Evolutionary conservation across 1,284 basidiomycete species (phyloP), one percentile per base, ranked within the genome.

Genomic region (Ustilago loliicola): DNA sequence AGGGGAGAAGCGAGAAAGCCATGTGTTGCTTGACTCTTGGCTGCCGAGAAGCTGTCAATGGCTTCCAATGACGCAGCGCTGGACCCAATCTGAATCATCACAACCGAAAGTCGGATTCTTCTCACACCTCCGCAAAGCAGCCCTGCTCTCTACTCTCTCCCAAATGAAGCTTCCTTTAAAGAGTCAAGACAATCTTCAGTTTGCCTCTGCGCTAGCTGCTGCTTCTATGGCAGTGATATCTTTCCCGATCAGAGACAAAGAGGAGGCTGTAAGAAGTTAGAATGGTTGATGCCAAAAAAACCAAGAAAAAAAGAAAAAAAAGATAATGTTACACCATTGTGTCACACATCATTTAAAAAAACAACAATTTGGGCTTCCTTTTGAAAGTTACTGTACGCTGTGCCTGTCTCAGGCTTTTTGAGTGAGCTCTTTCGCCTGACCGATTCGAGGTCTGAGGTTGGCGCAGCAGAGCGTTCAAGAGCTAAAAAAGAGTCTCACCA

Each of bases 61-160:
- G 38, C 61, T 15, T 54, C 13, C 13, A 54, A 55, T 62, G 61
- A 62, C 61, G 51, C 61, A 62, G 36, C 30, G 29, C 23, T 21
- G 23, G 15, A 25, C 25, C n/a, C 38, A 45, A 32, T 47, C 51
- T 62, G 61, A 62, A 38, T 62, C 59, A 61, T 45, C 30, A 59
- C 21, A 34, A 11, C n/a, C 45, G n/a, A 34, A 47, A 17, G 10
- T 13, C 36, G 9, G 21, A 3, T 54, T 36, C 53, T 36, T 38
- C 32, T n/a, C 53, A n/a, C 34, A 8, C 15, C 34, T 36, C 38
- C 34, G 38, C 13, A n/a, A 13, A 40, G 19, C 38, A 19, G 11
- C 7, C 19, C 3, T 40, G n/a, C 21, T 25, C n/a, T 23, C 21
- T 23, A 8, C 17, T 6, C 19, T 15, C 7, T 40, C 34, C 34